Base-by-base conservation (phyloP, 2,329 filamentous ascomycete species). In the Hirsutella thompsonii region DNA sequence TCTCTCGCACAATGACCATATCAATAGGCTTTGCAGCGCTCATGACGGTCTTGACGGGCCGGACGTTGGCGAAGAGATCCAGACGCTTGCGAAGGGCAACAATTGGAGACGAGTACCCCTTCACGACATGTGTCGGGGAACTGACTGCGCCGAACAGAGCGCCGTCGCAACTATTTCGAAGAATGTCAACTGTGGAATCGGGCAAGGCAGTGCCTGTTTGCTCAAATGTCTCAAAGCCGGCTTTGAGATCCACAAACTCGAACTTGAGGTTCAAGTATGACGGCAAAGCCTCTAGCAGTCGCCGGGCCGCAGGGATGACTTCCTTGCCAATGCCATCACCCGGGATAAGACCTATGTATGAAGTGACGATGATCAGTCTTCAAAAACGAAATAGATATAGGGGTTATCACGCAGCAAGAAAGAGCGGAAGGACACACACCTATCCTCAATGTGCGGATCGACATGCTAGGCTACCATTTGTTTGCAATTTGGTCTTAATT, bases 271-370 rank as follows among this genome's bases (percentile, higher is more conserved):
- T 83, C 37, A 95, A 70, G n/a, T 85, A 92, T n/a, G 81, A 65
- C 28, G 90, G 89, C 2, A 98, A 81, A 39, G 92, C 83, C 70
- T 98, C 90, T 57, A 98, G 84, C 52, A 96, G 72, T 49, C 84
- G 82, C 55, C 87, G 85, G 39, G 90, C 92, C 41, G 92, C 84
- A 50, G 92, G 92, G 64, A 98, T 96, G 62, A 98, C 92, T 68
- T 98, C 92, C 60, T 86, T 86, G 66, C 92, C 92, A 67, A 98
- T 98, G 65, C 92, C 92, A 68, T 98, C 92, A 58, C 92, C 92
- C 55, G 92, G 85, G 60, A 98, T 96, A 55, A 96, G 84, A 62
- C 89, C 89, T 94, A 50, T 26, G n/a, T 8, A 26, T 34, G 30
- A 19, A 28, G 11, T 21, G 2, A 38, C 9, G 3, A 20, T 18